Evolutionary conservation across 2,329 filamentous ascomycete species (phyloP).

Genomic region (Aspergillus hortae): DNA sequence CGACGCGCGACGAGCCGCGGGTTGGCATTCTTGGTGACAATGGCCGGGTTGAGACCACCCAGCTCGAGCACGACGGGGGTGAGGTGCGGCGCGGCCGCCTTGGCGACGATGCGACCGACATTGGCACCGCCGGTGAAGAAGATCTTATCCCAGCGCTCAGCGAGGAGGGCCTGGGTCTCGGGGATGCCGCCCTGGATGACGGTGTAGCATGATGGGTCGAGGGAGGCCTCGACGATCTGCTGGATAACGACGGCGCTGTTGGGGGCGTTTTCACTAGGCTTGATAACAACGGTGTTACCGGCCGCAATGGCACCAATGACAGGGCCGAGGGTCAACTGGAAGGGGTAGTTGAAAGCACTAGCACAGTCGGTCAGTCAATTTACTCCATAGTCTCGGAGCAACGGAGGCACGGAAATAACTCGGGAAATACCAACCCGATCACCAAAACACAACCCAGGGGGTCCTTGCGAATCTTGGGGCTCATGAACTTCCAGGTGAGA

Average conservation of each 20-base stretch:
- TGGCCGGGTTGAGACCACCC: constrained; percentile 86
- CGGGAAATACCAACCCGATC: constrained; percentile 58
- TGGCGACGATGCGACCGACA: constrained; percentile 82
- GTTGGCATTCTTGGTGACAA: constrained; percentile 81
- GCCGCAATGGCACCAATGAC: constrained; percentile 87
- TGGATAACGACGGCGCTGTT: constrained; percentile 73
- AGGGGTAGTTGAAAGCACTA: constrained; percentile 86
- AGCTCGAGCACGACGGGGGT: constrained; percentile 89
- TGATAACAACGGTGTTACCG: constrained; percentile 84
- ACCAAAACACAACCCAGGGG: constrained; percentile 79
- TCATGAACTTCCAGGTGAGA: constrained; percentile 64
- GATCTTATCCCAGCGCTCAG: constrained; percentile 96
- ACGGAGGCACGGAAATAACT: background rate
- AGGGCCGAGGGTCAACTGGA: constrained; percentile 74
- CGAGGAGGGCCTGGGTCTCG: constrained; percentile 76
- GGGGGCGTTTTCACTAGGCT: constrained; percentile 82
- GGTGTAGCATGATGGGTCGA: constrained; percentile 73
- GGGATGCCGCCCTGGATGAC: constrained; percentile 77
- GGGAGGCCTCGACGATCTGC: constrained; percentile 69
- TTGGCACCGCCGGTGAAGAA: constrained; percentile 82
- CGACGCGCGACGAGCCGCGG: constrained; percentile 75
- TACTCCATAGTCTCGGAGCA: background rate
- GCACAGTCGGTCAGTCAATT: constrained; percentile 4
- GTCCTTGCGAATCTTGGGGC: constrained; percentile 77
- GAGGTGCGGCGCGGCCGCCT: constrained; percentile 83